These are phyloP conservation scores for Didymella exigua DNA, from an alignment of 2,329 filamentous ascomycete genomes.

Conservation along the genomic window DNA sequence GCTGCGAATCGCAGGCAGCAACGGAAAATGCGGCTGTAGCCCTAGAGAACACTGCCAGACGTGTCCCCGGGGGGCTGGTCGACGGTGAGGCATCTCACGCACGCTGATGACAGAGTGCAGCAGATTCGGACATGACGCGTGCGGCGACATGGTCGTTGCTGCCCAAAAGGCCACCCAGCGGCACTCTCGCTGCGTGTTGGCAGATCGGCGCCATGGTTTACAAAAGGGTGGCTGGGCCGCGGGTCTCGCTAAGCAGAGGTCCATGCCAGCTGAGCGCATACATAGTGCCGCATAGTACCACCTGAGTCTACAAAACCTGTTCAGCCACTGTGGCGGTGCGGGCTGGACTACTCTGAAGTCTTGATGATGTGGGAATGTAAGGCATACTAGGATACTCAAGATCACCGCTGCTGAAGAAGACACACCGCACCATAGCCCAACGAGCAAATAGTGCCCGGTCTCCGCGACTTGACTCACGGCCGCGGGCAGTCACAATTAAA, in stretches of 20 bases:
- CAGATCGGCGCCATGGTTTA: conserved; percentile 15
- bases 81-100: conserved; percentile 26
- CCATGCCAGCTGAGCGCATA: conserved; percentile 14
- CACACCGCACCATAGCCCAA: background rate
- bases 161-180: conserved; percentile 10
- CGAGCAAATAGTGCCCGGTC: background rate
- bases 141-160: conserved; percentile 5
- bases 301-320: conserved; percentile 11
- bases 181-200: conserved; percentile 17
- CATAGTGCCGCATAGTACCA: no score
- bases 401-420: background rate
- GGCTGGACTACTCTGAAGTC: conserved; percentile 1
- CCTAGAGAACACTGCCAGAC: conserved; percentile 24
- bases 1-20: conserved; percentile 23
- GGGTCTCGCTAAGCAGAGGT: background rate
- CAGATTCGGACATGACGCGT: conserved; percentile 3
- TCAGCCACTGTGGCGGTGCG: conserved; percentile 19
- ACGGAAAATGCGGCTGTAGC: conserved; percentile 29
- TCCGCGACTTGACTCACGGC: background rate
- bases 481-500: conserved; percentile 1
- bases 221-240: conserved; percentile 12
- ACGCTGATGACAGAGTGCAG: conserved; percentile 34
- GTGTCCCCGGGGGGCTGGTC: conserved; percentile 40
- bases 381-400: background rate
- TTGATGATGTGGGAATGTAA: background rate